Conservation (phyloP, 140 eudicot species). For the Anethum foeniculum region DNA sequence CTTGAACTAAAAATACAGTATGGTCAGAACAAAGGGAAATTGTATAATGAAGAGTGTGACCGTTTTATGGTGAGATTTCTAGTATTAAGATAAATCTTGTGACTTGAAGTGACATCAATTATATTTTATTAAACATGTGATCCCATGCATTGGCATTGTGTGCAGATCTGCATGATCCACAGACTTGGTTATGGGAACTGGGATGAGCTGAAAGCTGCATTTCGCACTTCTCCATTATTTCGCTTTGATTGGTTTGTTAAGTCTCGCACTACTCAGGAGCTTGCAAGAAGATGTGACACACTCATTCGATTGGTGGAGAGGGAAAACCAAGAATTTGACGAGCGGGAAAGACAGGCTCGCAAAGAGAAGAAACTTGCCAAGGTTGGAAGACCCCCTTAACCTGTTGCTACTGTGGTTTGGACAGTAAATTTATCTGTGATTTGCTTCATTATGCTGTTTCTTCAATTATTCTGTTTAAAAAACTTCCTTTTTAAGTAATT, state of each 20-base stretch:
- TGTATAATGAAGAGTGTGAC: slow-evolving; percentile 97
- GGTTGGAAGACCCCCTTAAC: slow-evolving; percentile 29
- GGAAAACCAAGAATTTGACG: slow-evolving; percentile 95
- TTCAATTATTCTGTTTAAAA: not conserved
- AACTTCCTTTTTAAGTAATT: not conserved
- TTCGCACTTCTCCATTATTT: slow-evolving; percentile 80
- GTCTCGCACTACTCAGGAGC: slow-evolving; percentile 97
- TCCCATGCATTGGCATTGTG: not conserved
- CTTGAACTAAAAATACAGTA: slow-evolving; percentile 89
- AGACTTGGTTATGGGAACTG: slow-evolving; percentile 97
- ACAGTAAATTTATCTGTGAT: not conserved
- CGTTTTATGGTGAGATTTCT: slow-evolving; percentile 79
- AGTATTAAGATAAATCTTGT: not conserved
- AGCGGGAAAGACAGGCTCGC: slow-evolving; percentile 97
- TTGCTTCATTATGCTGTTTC: not conserved
- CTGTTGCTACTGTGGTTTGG: not conserved
- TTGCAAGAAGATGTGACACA: slow-evolving; percentile 95
- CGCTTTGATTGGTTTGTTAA: slow-evolving; percentile 98
- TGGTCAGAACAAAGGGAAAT: slow-evolving; percentile 99
- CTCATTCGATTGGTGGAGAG: slow-evolving; percentile 85
- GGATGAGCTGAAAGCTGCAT: slow-evolving; percentile 98
- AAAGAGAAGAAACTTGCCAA: slow-evolving; percentile 92
- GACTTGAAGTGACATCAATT: not conserved
- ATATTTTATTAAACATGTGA: not conserved
- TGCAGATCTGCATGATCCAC: slow-evolving; percentile 94